A percentile compares a stretch with the other conserved stretches of the same genome.
phyloP scores from a whole-genome alignment of 2,329 filamentous ascomycete species.

The Ceratocystis diversiconidia region DNA sequence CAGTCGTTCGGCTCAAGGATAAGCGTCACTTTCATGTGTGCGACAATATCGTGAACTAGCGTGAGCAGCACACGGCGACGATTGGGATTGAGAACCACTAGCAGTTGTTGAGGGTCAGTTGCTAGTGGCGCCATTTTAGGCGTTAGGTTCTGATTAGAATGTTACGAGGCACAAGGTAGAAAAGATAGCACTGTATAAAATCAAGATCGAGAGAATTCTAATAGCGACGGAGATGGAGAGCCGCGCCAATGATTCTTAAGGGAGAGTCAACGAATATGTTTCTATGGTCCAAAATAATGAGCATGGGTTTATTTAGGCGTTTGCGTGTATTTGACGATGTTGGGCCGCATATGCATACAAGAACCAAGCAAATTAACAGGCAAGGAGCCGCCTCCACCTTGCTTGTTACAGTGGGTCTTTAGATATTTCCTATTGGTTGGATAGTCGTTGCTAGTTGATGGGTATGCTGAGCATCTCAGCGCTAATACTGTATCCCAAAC shows the following conservation, averaged over 20 bases:
- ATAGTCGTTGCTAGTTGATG: no score
- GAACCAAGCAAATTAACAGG: no score
- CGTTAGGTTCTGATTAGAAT: slow-evolving; percentile 1
- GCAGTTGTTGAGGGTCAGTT: slow-evolving; percentile 40
- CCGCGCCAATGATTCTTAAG: background rate
- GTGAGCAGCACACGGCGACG: slow-evolving; percentile 37
- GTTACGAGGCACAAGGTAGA: background rate
- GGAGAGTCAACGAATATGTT: background rate
- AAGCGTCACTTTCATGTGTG: slow-evolving; percentile 40
- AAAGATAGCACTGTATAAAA: background rate
- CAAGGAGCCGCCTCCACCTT: no score
- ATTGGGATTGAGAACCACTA: slow-evolving; percentile 39
- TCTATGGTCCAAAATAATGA: background rate
- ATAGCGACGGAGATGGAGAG: background rate
- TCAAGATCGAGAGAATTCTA: background rate
- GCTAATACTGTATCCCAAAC: no score
- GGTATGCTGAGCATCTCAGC: no score
- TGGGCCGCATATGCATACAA: no score
- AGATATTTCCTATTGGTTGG: no score
- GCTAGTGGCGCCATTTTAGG: slow-evolving; percentile 39
- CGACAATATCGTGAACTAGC: slow-evolving; percentile 38
- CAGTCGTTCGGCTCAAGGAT: slow-evolving; percentile 23
- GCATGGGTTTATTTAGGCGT: background rate
- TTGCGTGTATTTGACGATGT: background rate
- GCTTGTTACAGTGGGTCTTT: no score